A percentile compares a stretch with the other conserved stretches of the same genome.
These are phyloP conservation scores for Besnoitia besnoiti DNA, from an alignment of 169 alveolate species.

Conservation along the genomic window DNA sequence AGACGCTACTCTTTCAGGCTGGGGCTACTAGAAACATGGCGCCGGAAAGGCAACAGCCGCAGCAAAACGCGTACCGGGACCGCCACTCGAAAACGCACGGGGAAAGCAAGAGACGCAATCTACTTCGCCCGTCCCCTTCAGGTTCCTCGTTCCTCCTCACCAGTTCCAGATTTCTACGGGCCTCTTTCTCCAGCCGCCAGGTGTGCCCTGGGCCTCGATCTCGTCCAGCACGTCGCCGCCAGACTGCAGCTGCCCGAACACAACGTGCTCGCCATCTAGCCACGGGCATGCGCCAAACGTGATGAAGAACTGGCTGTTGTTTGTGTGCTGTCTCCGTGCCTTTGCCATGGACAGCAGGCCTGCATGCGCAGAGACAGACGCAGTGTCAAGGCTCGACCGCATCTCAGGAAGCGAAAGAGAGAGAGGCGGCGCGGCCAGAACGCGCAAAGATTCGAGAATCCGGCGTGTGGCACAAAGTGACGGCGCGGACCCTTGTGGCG, in stretches of 20 bases:
- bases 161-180: constrained; percentile 83
- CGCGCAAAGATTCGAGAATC: too few relatives aligned
- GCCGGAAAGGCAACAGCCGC: too few relatives aligned
- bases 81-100: too few relatives aligned
- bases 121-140: too few relatives aligned
- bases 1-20: too few relatives aligned
- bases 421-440: too few relatives aligned
- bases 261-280: constrained; percentile 93
- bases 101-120: too few relatives aligned
- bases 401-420: too few relatives aligned
- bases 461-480: too few relatives aligned
- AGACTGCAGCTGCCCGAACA: constrained; percentile 82
- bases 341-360: constrained; percentile 88
- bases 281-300: constrained; percentile 93
- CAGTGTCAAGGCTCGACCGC: not conserved
- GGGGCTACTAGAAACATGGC: too few relatives aligned
- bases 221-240: constrained; percentile 81
- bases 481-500: too few relatives aligned
- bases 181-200: constrained; percentile 78
- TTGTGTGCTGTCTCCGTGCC: constrained; percentile 83
- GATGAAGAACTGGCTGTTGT: constrained; percentile 91
- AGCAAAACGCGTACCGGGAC: too few relatives aligned
- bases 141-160: not conserved
- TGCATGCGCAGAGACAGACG: constrained; percentile 4
- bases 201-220: constrained; percentile 82